Conservation (phyloP, 2,329 filamentous ascomycete species). For the Byssoonygena ceratinophila region DNA sequence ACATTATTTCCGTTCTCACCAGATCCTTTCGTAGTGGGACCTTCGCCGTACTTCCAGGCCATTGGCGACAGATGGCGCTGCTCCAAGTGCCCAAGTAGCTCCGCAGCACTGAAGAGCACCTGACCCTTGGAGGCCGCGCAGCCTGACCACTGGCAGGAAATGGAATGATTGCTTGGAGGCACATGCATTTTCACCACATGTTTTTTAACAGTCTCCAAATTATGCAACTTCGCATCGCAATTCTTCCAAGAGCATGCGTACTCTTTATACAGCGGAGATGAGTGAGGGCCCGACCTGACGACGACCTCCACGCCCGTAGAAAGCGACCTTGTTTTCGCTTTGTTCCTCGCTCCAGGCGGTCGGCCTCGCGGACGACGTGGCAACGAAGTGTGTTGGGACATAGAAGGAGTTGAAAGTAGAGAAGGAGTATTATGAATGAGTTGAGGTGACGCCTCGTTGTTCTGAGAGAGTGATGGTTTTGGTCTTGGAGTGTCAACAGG, state of each 20-base stretch:
- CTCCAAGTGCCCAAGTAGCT: constrained; percentile 45
- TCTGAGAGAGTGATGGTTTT: neutral
- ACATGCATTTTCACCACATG: constrained; percentile 50
- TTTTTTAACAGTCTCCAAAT: constrained; percentile 48
- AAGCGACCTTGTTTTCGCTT: constrained; percentile 10
- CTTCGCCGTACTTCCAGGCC: constrained; percentile 51
- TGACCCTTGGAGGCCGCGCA: constrained; percentile 16
- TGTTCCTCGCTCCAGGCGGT: constrained; percentile 26
- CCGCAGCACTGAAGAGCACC: constrained; percentile 18
- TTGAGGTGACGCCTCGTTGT: neutral
- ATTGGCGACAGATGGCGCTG: constrained; percentile 43
- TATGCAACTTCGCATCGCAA: constrained; percentile 51
- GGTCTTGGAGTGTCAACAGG: neutral
- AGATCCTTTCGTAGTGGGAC: constrained; percentile 43
- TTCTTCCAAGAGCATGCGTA: constrained; percentile 50
- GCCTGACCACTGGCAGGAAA: constrained; percentile 27
- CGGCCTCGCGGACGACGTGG: constrained; percentile 20
- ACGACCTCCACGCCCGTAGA: constrained; percentile 18
- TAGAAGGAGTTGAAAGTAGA: neutral
- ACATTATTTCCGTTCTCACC: constrained; percentile 37
- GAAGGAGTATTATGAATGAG: neutral
- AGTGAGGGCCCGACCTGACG: constrained; percentile 14
- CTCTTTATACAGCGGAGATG: constrained; percentile 26
- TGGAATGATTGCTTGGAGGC: constrained; percentile 19
- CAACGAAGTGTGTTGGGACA: neutral